A percentile compares a stretch with the other conserved stretches of the same genome.
Evolutionary conservation across 192 early-diverging fungal species (phyloP).

Genomic region (Linnemannia exigua): DNA sequence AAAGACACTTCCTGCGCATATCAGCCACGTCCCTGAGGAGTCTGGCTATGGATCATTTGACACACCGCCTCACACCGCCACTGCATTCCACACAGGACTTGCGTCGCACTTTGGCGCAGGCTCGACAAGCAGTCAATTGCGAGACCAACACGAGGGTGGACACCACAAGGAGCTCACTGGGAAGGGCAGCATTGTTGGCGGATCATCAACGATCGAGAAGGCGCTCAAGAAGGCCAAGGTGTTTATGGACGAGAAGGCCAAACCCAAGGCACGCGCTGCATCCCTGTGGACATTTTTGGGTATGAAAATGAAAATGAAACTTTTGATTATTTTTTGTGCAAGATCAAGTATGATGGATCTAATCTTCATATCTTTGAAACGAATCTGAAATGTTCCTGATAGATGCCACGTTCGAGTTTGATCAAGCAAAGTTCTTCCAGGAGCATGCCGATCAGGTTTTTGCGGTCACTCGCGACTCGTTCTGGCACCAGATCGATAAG

Average conservation of each 20-base stretch:
- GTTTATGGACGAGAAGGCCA: constrained; percentile 86
- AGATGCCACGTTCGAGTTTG: constrained; percentile 77
- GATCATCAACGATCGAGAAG: constrained; percentile 67
- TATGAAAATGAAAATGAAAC: constrained; percentile 35
- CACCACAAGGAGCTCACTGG: constrained; percentile 14
- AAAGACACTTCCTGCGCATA: constrained; percentile 41
- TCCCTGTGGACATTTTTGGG: constrained; percentile 82
- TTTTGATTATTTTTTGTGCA: neutral
- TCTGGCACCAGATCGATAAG: constrained; percentile 80
- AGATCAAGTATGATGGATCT: neutral
- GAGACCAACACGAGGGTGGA: constrained; percentile 37
- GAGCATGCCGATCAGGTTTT: constrained; percentile 81
- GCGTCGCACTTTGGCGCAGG: constrained; percentile 44
- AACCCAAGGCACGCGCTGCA: constrained; percentile 74
- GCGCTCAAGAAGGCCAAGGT: constrained; percentile 78
- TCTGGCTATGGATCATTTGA: constrained; percentile 27
- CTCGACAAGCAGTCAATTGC: constrained; percentile 29
- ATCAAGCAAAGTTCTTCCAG: constrained; percentile 84
- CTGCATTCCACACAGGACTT: constrained; percentile 43
- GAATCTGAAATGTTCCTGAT: neutral
- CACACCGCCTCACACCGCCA: constrained; percentile 42
- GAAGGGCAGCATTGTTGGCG: constrained; percentile 34
- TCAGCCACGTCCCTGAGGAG: constrained; percentile 35
- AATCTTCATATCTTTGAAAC: constrained; percentile 12
- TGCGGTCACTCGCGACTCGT: constrained; percentile 75